Conservation (phyloP, 2,329 filamentous ascomycete species). For the Neoscytalidium dimidiatum region DNA sequence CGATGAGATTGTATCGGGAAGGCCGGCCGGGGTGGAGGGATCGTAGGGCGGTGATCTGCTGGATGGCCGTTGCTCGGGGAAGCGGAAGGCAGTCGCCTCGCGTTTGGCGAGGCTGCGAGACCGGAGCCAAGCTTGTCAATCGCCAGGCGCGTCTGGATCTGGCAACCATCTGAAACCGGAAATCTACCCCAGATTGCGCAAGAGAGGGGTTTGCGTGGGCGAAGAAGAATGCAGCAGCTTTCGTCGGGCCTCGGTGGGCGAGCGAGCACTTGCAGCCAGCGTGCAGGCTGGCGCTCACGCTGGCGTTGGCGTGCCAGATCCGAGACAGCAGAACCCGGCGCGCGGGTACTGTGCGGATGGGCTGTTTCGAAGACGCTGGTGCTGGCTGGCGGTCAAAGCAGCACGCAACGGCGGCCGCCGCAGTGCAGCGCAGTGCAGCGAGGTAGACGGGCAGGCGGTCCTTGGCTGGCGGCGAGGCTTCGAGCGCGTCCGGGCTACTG, state of each 20-base stretch:
- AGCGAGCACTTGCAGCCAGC: neutral
- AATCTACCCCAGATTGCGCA: constrained; percentile 21
- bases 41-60: constrained; percentile 8
- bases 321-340: neutral
- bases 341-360: neutral
- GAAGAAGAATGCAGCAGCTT: neutral
- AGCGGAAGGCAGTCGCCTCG: constrained; percentile 17
- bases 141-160: neutral
- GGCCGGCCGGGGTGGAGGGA: neutral
- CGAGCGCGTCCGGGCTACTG: neutral
- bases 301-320: neutral
- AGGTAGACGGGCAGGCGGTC: neutral
- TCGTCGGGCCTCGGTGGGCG: neutral
- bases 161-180: constrained; percentile 18
- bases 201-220: neutral
- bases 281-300: too few relatives aligned
- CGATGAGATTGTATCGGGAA: neutral
- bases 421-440: neutral
- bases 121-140: constrained; percentile 5
- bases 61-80: constrained; percentile 13
- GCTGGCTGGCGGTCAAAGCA: neutral
- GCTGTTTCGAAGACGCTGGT: neutral
- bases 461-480: too few relatives aligned
- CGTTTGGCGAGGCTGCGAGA: constrained; percentile 4
- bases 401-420: too few relatives aligned